These are phyloP conservation scores for Striga hermonthica DNA, from an alignment of 305 asterid genomes.

Conservation along the genomic window DNA sequence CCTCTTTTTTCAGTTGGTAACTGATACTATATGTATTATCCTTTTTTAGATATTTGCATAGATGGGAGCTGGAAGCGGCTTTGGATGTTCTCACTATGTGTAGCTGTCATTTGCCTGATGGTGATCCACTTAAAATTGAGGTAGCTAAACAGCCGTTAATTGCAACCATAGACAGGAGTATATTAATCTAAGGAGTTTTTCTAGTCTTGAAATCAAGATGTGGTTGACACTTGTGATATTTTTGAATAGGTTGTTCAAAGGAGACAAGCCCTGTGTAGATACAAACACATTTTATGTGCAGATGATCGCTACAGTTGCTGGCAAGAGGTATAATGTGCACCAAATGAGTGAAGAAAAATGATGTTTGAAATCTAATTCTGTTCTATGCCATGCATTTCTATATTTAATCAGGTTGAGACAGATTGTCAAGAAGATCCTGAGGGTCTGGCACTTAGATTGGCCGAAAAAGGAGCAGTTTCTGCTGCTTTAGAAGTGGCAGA, in stretches of 20 bases:
- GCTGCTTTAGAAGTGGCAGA: conserved; percentile 96
- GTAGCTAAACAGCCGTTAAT: conserved; percentile 41
- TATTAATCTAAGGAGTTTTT: conserved; percentile 22
- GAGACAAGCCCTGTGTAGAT: conserved; percentile 84
- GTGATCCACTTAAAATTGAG: conserved; percentile 68
- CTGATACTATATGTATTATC: conserved; percentile 21
- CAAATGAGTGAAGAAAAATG: conserved; percentile 21
- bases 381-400: conserved; percentile 20
- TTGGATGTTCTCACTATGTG: conserved; percentile 96
- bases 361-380: conserved; percentile 20
- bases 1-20: conserved; percentile 23
- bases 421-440: conserved; percentile 97
- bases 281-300: conserved; percentile 87
- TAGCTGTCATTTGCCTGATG: conserved; percentile 74
- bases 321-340: conserved; percentile 72
- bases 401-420: conserved; percentile 67
- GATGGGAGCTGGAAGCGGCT: conserved; percentile 95
- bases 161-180: conserved; percentile 18
- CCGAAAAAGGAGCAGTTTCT: conserved; percentile 97
- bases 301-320: conserved; percentile 87
- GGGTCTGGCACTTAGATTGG: conserved; percentile 97
- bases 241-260: conserved; percentile 64
- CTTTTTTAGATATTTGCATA: conserved; percentile 63
- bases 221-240: conserved; percentile 29
- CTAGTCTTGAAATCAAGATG: conserved; percentile 29